Evolutionary conservation across 352 stramenopile genomes (phyloP), one percentile per base, ranked within the genome.

Genomic region (Phytopythium montanum): DNA sequence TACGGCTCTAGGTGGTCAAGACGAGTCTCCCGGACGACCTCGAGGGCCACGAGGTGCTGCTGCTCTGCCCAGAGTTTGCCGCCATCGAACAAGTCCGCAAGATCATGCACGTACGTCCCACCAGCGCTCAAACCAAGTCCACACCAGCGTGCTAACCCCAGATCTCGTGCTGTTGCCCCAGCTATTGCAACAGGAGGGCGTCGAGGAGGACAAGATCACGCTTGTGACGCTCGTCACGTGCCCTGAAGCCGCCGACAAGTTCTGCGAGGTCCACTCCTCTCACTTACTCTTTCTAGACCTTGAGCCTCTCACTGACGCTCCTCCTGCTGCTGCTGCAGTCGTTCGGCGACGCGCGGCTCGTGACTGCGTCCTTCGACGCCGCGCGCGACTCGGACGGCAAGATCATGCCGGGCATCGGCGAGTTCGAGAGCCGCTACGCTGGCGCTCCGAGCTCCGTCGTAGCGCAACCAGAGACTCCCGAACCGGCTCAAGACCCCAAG

Each of bases 141-240:
- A 9, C 26, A 13, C 1, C 44, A n/a, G 9, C 13, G 21, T 42
- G 16, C 19, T 46, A 39, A 58, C 21, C 9, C 28, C 25, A 10
- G 23, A 12, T n/a, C 36, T 12, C 36, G 36, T 45, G 18, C 39
- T 45, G 39, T 45, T 21, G 16, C 18, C 25, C 25, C 41, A 94
- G 82, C 64, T 90, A 29, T 62, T 94, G 42, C 83, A 76, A 34
- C 77, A 92, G 25, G 67, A 88, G 59, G 83, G 83, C 29, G 85
- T 91, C 0, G 69, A 86, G 33, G 72, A 91, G 48, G 81, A 88
- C 42, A 82, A 92, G 58, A 87, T 94, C 44, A 91, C 85, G 26
- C 68, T 94, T 3, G 81, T 93, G 21, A 90, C 83, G 16, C 72
- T 94, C 10, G 80, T 93, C 12, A 94, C 83, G 31, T 90, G 81